Percentiles rank a stretch among this genome's conserved stretches.
Conservation (phyloP, 208 protist species). For the Jaenimonas drosophilae region DNA sequence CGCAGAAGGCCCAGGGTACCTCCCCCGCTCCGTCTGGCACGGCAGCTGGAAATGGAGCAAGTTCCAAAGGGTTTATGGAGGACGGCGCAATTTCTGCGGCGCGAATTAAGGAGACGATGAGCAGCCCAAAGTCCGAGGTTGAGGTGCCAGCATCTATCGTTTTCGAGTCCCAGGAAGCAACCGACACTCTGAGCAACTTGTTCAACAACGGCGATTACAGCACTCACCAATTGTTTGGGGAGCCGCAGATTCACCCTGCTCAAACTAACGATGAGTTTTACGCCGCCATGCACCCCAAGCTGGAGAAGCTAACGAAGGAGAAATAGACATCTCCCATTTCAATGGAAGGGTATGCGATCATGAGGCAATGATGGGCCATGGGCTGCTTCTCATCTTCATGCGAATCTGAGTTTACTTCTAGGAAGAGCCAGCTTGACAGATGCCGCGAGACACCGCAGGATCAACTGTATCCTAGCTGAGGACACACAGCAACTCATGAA, state of each 20-base stretch:
- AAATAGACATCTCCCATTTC: no score
- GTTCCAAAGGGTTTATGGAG: slow-evolving; percentile 32
- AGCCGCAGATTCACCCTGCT: slow-evolving; percentile 15
- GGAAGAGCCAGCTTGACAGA: no score
- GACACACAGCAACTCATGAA: no score
- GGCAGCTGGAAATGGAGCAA: slow-evolving; percentile 5
- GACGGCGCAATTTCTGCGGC: slow-evolving; percentile 36
- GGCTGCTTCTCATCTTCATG: no score
- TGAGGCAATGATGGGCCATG: no score
- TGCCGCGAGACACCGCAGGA: no score
- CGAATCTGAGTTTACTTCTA: no score
- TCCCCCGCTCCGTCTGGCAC: slow-evolving; percentile 5
- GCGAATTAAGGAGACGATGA: slow-evolving; percentile 25
- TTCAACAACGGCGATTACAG: slow-evolving; percentile 38
- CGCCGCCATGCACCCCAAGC: no score
- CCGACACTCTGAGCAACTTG: slow-evolving; percentile 79
- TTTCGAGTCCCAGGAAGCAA: slow-evolving; percentile 76
- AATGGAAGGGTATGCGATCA: no score
- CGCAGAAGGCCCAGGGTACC: background rate
- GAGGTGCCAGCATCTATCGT: slow-evolving; percentile 32
- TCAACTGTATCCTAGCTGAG: no score
- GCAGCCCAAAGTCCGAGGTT: slow-evolving; percentile 15
- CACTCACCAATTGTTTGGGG: slow-evolving; percentile 10
- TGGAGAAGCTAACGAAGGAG: no score
- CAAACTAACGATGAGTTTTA: slow-evolving; percentile 25